Conservation (phyloP, 495 filamentous ascomycete genomes). For the Penicillium parvum region DNA sequence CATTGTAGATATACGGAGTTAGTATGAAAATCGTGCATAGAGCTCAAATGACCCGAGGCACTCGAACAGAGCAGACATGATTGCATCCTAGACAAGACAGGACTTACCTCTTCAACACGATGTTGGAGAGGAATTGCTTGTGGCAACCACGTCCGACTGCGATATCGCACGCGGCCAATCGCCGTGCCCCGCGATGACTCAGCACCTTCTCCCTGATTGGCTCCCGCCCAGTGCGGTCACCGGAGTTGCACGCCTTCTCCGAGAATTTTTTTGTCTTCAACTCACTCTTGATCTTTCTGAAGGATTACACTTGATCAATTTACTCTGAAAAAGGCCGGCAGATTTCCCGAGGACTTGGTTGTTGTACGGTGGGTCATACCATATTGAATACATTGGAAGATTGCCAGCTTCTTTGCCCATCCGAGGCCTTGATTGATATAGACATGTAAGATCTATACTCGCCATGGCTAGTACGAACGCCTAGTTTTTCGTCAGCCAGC, state of each 20-base stretch:
- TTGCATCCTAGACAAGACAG: not conserved
- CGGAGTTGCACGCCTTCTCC: conserved; percentile 13
- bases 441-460: too few species aligned
- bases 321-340: too few species aligned
- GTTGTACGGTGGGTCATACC: too few species aligned
- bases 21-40: not conserved
- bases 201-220: conserved; percentile 23
- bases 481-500: too few species aligned
- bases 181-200: conserved; percentile 36
- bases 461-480: too few species aligned
- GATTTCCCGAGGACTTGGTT: too few species aligned
- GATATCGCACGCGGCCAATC: conserved; percentile 36
- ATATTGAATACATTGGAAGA: not conserved
- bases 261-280: too few species aligned
- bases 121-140: conserved; percentile 21
- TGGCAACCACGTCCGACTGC: conserved; percentile 25
- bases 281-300: too few species aligned
- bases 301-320: too few species aligned
- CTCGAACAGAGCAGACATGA: too few species aligned
- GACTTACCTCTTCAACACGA: conserved; percentile 28
- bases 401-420: too few species aligned
- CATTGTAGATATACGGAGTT: conserved; percentile 14
- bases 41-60: conserved; percentile 7
- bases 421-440: too few species aligned
- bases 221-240: not conserved